A percentile compares a stretch with the other conserved stretches of the same genome.
These are phyloP conservation scores for Chlorokybus atmophyticus DNA, from an alignment of 139 green algal species.

Conservation along the genomic window DNA sequence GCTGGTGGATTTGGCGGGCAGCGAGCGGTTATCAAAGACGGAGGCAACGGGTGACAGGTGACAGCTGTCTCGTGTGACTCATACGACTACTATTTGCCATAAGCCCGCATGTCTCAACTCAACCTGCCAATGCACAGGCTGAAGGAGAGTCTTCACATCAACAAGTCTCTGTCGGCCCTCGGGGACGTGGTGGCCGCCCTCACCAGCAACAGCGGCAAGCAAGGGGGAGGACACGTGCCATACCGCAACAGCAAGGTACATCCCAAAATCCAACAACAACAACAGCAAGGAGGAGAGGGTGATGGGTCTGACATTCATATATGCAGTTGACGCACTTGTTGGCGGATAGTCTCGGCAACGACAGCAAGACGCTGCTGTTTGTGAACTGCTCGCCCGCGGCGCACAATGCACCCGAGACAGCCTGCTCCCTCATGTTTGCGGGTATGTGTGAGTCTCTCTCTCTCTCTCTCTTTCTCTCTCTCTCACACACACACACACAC, in stretches of 20 bases:
- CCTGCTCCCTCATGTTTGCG: conserved; percentile 12
- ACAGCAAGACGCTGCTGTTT: conserved; percentile 29
- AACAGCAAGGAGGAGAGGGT: too few species aligned
- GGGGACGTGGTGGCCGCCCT: conserved; percentile 25
- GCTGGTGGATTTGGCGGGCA: conserved; percentile 89
- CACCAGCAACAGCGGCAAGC: background rate
- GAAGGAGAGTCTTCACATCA: conserved; percentile 37
- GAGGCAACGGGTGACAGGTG: conserved; percentile 26
- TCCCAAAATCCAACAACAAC: too few species aligned
- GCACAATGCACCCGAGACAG: conserved; percentile 7
- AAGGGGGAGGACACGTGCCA: too few species aligned
- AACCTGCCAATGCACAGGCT: too few species aligned
- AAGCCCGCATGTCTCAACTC: too few species aligned
- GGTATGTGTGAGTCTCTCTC: too few species aligned
- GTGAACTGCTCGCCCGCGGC: conserved; percentile 14
- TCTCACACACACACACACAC: too few species aligned
- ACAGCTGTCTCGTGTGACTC: too few species aligned
- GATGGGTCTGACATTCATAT: too few species aligned
- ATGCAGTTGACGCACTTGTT: conserved; percentile 31
- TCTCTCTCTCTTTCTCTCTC: too few species aligned
- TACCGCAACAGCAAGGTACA: conserved; percentile 36
- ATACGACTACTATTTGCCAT: too few species aligned
- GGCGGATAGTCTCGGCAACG: conserved; percentile 16
- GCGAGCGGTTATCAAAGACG: conserved; percentile 52
- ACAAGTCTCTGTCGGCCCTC: conserved; percentile 37